Evolutionary conservation across 345 rosid species (phyloP).

Genomic region (Syzygium grande): DNA sequence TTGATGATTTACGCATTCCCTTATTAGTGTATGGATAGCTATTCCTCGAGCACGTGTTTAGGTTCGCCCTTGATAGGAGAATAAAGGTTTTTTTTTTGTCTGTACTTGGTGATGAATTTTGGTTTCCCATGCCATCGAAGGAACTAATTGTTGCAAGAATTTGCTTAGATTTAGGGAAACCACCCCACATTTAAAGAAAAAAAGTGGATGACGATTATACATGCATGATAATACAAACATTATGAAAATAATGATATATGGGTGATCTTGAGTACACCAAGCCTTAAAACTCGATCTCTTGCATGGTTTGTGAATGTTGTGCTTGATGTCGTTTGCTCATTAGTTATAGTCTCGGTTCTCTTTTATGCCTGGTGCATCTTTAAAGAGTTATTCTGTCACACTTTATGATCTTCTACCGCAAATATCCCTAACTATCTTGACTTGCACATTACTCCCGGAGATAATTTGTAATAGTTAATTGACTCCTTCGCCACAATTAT

Average conservation of each 20-base stretch:
- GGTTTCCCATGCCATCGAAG: accelerated
- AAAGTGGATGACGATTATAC: neutral
- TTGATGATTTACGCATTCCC: accelerated
- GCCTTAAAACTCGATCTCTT: neutral
- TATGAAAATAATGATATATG: neutral
- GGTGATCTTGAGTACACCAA: neutral
- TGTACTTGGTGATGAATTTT: neutral
- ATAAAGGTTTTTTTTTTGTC: neutral
- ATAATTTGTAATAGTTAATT: neutral
- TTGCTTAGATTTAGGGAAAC: neutral
- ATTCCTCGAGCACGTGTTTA: accelerated
- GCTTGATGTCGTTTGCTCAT: neutral
- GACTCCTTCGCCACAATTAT: neutral
- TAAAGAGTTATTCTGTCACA: neutral
- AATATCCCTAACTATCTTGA: neutral
- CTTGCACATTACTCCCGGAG: neutral
- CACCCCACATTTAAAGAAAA: neutral
- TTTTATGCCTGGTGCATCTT: neutral
- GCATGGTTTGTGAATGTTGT: neutral
- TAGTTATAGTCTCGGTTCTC: neutral
- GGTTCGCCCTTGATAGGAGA: neutral
- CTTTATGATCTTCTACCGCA: neutral
- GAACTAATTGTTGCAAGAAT: neutral
- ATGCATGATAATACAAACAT: neutral
- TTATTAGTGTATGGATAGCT: neutral